These are phyloP conservation scores for Schizosaccharomyces osmophilus DNA, from an alignment of 805 yeast genomes.

Conservation along the genomic window DNA sequence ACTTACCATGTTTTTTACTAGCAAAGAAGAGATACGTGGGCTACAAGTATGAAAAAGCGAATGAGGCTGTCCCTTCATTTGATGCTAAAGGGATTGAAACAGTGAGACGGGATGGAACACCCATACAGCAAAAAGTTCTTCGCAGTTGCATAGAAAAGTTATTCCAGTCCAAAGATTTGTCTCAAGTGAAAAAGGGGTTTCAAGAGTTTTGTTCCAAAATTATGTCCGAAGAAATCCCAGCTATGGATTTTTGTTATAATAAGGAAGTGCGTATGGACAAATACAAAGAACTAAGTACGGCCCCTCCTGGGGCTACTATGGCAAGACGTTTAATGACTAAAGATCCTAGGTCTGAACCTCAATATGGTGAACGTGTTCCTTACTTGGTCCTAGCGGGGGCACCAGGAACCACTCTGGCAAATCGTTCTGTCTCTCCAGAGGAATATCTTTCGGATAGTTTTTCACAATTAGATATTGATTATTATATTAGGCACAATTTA, in stretches of 20 bases:
- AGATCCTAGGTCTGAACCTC: constrained; percentile 62
- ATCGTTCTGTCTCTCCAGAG: constrained; percentile 58
- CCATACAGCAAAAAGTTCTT: constrained; percentile 66
- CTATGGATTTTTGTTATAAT: constrained; percentile 76
- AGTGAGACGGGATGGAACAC: constrained; percentile 79
- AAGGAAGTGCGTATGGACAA: constrained; percentile 70
- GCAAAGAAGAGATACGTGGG: constrained; percentile 88
- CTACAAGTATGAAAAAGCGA: constrained; percentile 31
- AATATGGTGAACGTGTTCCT: constrained; percentile 69
- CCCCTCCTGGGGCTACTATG: constrained; percentile 65
- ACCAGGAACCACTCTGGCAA: constrained; percentile 34
- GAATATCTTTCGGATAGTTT: constrained; percentile 26
- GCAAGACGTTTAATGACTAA: constrained; percentile 34
- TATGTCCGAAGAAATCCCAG: constrained; percentile 31
- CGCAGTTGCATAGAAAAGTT: constrained; percentile 42
- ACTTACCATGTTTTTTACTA: constrained; percentile 58
- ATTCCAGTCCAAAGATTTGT: constrained; percentile 49
- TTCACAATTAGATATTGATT: constrained; percentile 46
- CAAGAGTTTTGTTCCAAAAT: constrained; percentile 43
- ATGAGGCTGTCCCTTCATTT: constrained; percentile 31
- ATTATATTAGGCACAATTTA: constrained; percentile 60
- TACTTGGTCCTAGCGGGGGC: constrained; percentile 50
- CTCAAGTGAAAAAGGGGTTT: constrained; percentile 42
- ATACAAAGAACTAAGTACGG: constrained; percentile 31
- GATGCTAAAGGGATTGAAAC: constrained; percentile 97